phyloP scores from a whole-genome alignment of 345 rosid genomes.

The Bruguiera gymnorhiza region DNA sequence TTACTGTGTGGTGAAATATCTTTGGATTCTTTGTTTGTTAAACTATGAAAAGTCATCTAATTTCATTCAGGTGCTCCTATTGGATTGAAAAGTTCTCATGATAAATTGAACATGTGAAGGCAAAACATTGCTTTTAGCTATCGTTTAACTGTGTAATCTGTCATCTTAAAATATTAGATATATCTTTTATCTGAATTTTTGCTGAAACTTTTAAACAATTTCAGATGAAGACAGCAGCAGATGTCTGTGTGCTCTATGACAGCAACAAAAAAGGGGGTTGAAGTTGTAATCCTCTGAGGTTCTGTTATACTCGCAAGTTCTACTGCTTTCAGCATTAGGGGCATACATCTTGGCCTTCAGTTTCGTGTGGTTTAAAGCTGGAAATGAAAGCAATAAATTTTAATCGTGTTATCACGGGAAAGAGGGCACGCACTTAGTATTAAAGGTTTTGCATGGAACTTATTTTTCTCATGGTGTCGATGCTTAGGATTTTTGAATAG shows the following conservation, averaged over 20 bases:
- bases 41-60: not conserved
- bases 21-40: not conserved
- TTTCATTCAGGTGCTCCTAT: not conserved
- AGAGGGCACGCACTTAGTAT: too few relatives aligned
- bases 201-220: slow-evolving; percentile 15
- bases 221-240: slow-evolving; percentile 98
- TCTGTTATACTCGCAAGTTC: too few relatives aligned
- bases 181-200: slow-evolving; percentile 7
- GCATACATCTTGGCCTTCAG: too few relatives aligned
- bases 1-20: not conserved
- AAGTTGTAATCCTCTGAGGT: not conserved
- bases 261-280: slow-evolving; percentile 53
- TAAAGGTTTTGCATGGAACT: too few relatives aligned
- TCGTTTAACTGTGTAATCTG: not conserved
- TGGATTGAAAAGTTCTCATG: not conserved
- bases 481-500: too few relatives aligned
- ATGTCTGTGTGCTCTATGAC: slow-evolving; percentile 72
- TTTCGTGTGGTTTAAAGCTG: too few relatives aligned
- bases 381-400: too few relatives aligned
- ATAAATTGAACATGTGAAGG: not conserved
- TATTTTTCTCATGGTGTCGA: too few relatives aligned
- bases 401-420: too few relatives aligned
- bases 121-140: not conserved
- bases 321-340: too few relatives aligned
- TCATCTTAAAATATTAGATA: not conserved